Base-by-base conservation (phyloP, 1,284 basidiomycete genomes). In the Athelia psychrophila region DNA sequence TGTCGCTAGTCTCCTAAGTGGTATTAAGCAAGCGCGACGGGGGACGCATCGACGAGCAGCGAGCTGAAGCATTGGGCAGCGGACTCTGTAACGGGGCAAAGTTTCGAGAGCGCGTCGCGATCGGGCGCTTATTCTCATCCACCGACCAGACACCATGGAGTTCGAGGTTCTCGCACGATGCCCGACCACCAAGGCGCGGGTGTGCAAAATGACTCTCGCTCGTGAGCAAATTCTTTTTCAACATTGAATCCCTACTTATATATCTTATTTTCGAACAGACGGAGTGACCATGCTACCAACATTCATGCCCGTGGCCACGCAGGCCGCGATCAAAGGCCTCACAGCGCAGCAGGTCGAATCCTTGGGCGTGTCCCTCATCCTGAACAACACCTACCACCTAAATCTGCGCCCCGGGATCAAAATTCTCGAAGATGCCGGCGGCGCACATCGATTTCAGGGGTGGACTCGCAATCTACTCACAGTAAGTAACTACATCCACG, bases 251-350 rank as follows among this genome's bases (percentile, higher is more conserved):
- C n/a, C 35, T 3, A 9, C 52, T 51, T 47, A 18, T 38, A 32
- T 45, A 54, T 54, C 48, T 44, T 51, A 13, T 32, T 38, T 38
- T 45, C 30, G 24, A 48, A 22, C 60, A 88, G 90, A 93, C 73
- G 89, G 88, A 10, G 71, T 78, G 40, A 93, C 91, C 2, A 81
- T 86, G 74, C 71, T 93, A 10, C 91, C 91, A 0, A 91, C 91
- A 0, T 93, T 94, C 63, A 93, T 93, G 91, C 91, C 92, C 13
- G 91, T 93, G 5, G 91, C 90, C 3, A 93, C 91, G 3, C 91
- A 93, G 65, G 91, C 86, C 22, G 88, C 90, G 2, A 90, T 93
- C 62, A 93, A 93, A 66, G 91, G 91, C 3, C 71, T 94, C 13
- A 92, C 90, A 2, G 70, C 88, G n/a, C 84, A 90, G 50, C 91